Conservation (phyloP, 2,329 filamentous ascomycete species). For the Hypocrella siamensis region DNA sequence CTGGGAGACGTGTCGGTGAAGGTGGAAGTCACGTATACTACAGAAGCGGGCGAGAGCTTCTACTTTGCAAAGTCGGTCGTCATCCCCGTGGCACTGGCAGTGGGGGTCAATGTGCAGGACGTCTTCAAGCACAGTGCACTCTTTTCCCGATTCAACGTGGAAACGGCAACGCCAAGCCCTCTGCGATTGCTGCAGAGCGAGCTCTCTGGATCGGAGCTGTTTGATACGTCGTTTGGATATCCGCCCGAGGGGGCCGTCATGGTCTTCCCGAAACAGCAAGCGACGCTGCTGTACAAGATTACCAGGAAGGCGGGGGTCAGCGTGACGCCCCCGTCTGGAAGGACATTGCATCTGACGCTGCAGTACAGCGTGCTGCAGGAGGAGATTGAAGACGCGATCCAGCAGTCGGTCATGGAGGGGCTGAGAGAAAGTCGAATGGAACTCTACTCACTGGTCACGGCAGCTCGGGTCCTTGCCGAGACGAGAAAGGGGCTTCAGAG, state of each 20-base stretch:
- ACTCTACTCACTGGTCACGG: conserved; percentile 30
- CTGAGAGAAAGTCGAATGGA: conserved; percentile 24
- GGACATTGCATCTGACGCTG: conserved; percentile 51
- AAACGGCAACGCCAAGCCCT: conserved; percentile 61
- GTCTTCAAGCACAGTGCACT: conserved; percentile 73
- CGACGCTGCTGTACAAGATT: conserved; percentile 68
- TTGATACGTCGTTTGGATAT: conserved; percentile 45
- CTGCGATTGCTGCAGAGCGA: conserved; percentile 57
- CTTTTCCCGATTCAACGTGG: conserved; percentile 84
- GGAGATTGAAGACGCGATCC: conserved; percentile 43
- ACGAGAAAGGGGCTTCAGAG: conserved; percentile 26
- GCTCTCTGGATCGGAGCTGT: conserved; percentile 54
- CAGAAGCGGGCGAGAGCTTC: conserved; percentile 37
- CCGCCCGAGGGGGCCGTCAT: conserved; percentile 36
- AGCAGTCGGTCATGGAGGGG: conserved; percentile 22
- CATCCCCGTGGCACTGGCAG: conserved; percentile 58
- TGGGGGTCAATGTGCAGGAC: conserved; percentile 94
- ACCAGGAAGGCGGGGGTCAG: conserved; percentile 32
- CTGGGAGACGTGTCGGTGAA: conserved; percentile 55
- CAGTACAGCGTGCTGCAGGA: conserved; percentile 65
- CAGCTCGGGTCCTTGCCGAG: conserved; percentile 26
- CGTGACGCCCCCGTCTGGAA: conserved; percentile 14
- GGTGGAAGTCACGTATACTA: conserved; percentile 62
- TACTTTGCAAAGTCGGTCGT: conserved; percentile 33
- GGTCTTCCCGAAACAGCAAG: conserved; percentile 69